A percentile compares a stretch with the other conserved stretches of the same genome.
These are phyloP conservation scores for Adansonia rubrostipa DNA, from an alignment of 441 rosid species.

Conservation along the genomic window DNA sequence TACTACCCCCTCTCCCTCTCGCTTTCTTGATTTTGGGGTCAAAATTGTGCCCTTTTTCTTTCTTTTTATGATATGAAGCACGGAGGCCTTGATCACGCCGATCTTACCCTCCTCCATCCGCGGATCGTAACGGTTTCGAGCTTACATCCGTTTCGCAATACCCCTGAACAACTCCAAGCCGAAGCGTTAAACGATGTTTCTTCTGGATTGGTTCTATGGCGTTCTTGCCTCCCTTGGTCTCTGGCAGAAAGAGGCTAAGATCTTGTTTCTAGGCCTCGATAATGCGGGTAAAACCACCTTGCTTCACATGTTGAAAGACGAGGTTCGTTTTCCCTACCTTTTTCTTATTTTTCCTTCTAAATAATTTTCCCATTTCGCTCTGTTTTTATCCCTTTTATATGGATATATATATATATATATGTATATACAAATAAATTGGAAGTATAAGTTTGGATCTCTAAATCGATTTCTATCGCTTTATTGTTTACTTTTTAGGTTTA, in stretches of 20 bases:
- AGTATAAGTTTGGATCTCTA: neutral
- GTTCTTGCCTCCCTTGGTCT: slow-evolving; percentile 81
- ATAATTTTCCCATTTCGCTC: neutral
- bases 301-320: slow-evolving; percentile 92
- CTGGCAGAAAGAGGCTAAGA: slow-evolving; percentile 94
- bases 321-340: slow-evolving; percentile 45
- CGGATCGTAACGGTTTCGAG: slow-evolving; percentile 23
- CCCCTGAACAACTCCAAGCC: neutral
- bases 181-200: slow-evolving; percentile 55
- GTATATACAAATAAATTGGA: neutral
- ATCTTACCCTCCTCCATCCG: slow-evolving; percentile 20
- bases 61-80: neutral
- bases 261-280: slow-evolving; percentile 84
- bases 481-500: neutral
- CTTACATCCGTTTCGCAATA: slow-evolving; percentile 17
- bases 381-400: neutral
- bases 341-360: neutral
- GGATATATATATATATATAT: too few relatives aligned
- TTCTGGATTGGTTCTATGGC: slow-evolving; percentile 85
- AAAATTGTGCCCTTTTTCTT: slow-evolving; percentile 4
- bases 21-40: neutral
- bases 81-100: slow-evolving; percentile 23
- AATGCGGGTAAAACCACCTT: slow-evolving; percentile 91
- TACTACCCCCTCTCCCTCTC: too few relatives aligned
- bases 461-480: neutral